Base-by-base conservation (phyloP, 495 filamentous ascomycete genomes). In the Penicillium nucicola region DNA sequence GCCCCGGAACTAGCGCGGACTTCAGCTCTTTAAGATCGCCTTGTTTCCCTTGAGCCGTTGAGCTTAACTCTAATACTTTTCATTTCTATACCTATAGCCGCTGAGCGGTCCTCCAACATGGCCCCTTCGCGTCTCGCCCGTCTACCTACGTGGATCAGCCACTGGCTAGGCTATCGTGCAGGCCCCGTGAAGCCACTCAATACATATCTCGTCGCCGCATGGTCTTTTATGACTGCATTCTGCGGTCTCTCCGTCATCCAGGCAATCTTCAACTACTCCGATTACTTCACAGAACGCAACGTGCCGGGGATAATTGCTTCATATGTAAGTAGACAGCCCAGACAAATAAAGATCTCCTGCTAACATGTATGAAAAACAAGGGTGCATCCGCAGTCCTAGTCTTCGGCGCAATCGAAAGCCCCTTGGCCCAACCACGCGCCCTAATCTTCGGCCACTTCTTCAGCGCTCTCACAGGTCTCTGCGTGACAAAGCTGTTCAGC, bases 381-480 rank as follows among this genome's bases (percentile, higher is more conserved):
- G 86, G 86, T 32, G 86, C 86, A 9, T 81, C 86, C 2, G 86
- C 86, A 20, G 80, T 89, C 35, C 81, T 90, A 22, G 71, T 82
- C 50, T 89, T 82, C 65, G 79, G 80, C 48, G 73, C 79, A 33
- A 83, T 91, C 50, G 78, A 84, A 37, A 84, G 82, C 2, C 88
- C 89, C 0, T 78, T 95, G 4, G 78, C 87, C 0, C 89, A 93
- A 54, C 89, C 89, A 0, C 83, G 88, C 9, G 85, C 85, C 47
- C 65, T 81, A 15, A 66, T 95, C 13, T 66, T 88, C 23, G 84
- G 86, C 20, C 87, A 93, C 56, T 49, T 84, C 15, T 61, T 93
- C 46, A 76, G 83, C 12, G 79, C 86, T 1, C 17, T 88, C 4
- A 72, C 81, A 31, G 88, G 87, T 5, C 63, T 89, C 17, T 67